These are phyloP conservation scores for Moesziomyces sp. DNA, from an alignment of 1,284 basidiomycete species.

Conservation along the genomic window DNA sequence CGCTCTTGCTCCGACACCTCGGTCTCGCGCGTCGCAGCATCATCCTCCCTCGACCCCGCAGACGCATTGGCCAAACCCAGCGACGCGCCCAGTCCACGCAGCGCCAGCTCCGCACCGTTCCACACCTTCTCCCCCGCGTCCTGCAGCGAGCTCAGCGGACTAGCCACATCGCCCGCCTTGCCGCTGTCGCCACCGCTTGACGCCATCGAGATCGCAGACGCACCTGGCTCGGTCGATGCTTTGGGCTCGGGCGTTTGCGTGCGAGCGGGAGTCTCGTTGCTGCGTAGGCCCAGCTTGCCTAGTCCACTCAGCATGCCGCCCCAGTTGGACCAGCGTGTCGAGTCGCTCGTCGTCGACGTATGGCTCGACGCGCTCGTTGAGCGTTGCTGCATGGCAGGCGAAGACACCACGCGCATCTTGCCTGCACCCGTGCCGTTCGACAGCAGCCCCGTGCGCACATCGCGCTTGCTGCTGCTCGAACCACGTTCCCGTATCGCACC, in stretches of 20 bases:
- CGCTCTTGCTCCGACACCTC: slow-evolving; percentile 21
- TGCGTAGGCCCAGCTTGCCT: slow-evolving; percentile 28
- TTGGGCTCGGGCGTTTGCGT: slow-evolving; percentile 7
- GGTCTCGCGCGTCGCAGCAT: slow-evolving; percentile 4
- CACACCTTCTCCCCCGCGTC: slow-evolving; percentile 49
- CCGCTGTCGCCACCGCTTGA: slow-evolving; percentile 4
- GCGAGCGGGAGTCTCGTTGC: not conserved
- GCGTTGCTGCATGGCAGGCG: slow-evolving; percentile 28
- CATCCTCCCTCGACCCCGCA: not conserved
- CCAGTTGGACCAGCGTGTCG: slow-evolving; percentile 44
- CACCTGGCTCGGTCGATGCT: slow-evolving; percentile 1
- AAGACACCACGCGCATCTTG: slow-evolving; percentile 37
- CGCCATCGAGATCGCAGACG: slow-evolving; percentile 5
- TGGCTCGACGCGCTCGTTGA: slow-evolving; percentile 31
- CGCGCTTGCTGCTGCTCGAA: slow-evolving; percentile 22
- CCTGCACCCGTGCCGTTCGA: slow-evolving; percentile 8
- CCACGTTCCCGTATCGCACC: slow-evolving; percentile 36
- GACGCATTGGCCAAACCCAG: slow-evolving; percentile 20
- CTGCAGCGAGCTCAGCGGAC: slow-evolving; percentile 35
- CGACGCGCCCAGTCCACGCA: slow-evolving; percentile 36
- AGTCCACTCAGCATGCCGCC: slow-evolving; percentile 36
- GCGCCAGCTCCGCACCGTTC: slow-evolving; percentile 39
- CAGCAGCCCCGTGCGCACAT: slow-evolving; percentile 31
- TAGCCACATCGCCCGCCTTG: slow-evolving; percentile 9
- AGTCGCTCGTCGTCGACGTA: slow-evolving; percentile 22